A percentile compares a stretch with the other conserved stretches of the same genome.
Conservation (phyloP, 345 rosid species). For the Linum tenue region DNA sequence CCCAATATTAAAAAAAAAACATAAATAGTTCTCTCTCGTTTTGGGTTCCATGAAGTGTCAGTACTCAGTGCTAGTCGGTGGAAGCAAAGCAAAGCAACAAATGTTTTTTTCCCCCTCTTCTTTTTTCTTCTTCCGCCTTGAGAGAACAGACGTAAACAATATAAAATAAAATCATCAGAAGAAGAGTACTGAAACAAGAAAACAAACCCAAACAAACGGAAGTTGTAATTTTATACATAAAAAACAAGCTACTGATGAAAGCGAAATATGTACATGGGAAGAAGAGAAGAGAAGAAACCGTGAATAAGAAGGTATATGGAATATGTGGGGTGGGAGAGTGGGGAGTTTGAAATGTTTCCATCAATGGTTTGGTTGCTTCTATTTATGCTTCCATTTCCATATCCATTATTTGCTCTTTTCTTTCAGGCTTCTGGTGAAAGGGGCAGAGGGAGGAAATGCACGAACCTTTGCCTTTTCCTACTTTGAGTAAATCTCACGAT, state of each 20-base stretch:
- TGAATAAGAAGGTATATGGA: constrained; percentile 6
- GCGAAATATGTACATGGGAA: constrained; percentile 1
- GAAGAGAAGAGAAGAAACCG: constrained; percentile 11
- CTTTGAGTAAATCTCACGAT: constrained; percentile 31
- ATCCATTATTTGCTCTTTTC: constrained; percentile 1
- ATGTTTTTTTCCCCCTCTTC: too few relatives aligned
- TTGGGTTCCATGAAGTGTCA: constrained; percentile 31
- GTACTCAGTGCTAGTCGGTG: constrained; percentile 1
- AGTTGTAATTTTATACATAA: neutral
- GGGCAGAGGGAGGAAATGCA: constrained; percentile 16
- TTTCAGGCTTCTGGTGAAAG: constrained; percentile 8
- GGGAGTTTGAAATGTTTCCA: constrained; percentile 38
- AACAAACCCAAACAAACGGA: constrained; percentile 5
- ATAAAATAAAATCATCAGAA: neutral
- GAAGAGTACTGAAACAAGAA: neutral
- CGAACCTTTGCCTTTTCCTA: constrained; percentile 60
- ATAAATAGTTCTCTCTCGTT: neutral
- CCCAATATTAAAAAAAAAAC: too few relatives aligned
- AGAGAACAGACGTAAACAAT: neutral
- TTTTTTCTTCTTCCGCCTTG: constrained; percentile 7
- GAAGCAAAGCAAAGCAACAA: constrained; percentile 11
- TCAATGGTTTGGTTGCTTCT: constrained; percentile 32
- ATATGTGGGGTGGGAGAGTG: constrained; percentile 11
- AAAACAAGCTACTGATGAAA: neutral
- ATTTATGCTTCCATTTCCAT: constrained; percentile 16